phyloP scores from a whole-genome alignment of 768 basidiomycete species.

The Coprinopsis cinerea region DNA sequence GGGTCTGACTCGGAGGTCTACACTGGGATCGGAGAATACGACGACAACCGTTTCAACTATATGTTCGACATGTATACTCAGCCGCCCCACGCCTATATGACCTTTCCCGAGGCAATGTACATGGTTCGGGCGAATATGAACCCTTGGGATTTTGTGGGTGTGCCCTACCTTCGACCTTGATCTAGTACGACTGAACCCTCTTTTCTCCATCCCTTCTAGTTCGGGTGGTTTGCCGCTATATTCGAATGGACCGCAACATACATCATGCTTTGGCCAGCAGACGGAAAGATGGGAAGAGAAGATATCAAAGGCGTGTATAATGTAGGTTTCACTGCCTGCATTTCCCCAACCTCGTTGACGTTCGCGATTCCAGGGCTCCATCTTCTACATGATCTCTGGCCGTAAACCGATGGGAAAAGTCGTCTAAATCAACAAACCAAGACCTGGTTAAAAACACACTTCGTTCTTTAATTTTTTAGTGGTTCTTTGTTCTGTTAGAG shows the following conservation, averaged over 20 bases:
- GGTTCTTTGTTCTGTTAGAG: no score
- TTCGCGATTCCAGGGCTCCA: constrained; percentile 21
- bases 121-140: constrained; percentile 39
- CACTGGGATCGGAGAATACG: constrained; percentile 34
- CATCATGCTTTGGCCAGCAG: constrained; percentile 30
- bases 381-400: constrained; percentile 30
- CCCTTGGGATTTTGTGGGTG: constrained; percentile 29
- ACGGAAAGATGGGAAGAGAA: constrained; percentile 31
- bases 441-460: not conserved
- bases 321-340: constrained; percentile 19
- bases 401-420: constrained; percentile 14
- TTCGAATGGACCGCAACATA: constrained; percentile 40
- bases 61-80: constrained; percentile 36
- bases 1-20: constrained; percentile 36
- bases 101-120: constrained; percentile 29
- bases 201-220: constrained; percentile 19
- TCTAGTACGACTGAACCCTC: not conserved
- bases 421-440: not conserved
- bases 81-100: constrained; percentile 34
- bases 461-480: not conserved
- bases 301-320: constrained; percentile 36
- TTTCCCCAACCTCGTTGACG: not conserved
- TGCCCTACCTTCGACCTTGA: not conserved
- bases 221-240: constrained; percentile 34
- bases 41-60: constrained; percentile 31